Evolutionary conservation across 768 basidiomycete species (phyloP).

Genomic region (Naganishia onofrii): DNA sequence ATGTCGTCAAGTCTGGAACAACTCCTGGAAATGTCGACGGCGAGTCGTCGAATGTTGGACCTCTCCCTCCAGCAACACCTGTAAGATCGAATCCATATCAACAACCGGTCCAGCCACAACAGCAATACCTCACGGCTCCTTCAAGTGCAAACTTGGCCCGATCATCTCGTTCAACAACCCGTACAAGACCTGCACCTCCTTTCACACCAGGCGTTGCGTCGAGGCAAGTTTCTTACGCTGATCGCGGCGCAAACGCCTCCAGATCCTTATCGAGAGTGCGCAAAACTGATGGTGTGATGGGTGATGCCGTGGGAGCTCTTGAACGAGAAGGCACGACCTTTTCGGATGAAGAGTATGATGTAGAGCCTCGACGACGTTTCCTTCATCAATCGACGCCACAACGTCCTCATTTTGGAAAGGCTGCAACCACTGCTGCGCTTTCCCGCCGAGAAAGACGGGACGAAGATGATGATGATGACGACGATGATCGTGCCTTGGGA

Average conservation of each 20-base stretch:
- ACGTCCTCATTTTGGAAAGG: not conserved
- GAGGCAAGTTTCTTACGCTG: slow-evolving; percentile 10
- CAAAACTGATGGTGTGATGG: not conserved
- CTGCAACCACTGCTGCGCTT: not conserved
- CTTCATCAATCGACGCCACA: not conserved
- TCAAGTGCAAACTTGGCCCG: slow-evolving; percentile 7
- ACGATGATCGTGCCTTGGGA: not conserved
- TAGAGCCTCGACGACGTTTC: not conserved
- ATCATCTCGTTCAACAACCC: slow-evolving; percentile 1
- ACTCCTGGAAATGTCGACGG: not conserved
- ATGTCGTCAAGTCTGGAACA: slow-evolving; percentile 6
- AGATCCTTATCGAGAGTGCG: not conserved
- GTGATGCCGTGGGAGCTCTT: not conserved
- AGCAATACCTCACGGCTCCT: slow-evolving; percentile 15
- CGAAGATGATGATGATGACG: not conserved
- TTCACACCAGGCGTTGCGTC: not conserved
- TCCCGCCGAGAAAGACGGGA: slow-evolving; percentile 11
- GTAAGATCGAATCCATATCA: not conserved
- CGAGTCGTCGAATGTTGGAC: not conserved
- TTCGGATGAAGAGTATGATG: slow-evolving; percentile 5
- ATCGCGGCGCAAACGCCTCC: not conserved
- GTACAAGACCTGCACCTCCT: not conserved
- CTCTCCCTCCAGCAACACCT: not conserved
- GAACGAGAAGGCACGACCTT: not conserved
- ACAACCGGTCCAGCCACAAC: not conserved